phyloP scores from a whole-genome alignment of 768 basidiomycete species.

The Leucocoprinus leucothites region DNA sequence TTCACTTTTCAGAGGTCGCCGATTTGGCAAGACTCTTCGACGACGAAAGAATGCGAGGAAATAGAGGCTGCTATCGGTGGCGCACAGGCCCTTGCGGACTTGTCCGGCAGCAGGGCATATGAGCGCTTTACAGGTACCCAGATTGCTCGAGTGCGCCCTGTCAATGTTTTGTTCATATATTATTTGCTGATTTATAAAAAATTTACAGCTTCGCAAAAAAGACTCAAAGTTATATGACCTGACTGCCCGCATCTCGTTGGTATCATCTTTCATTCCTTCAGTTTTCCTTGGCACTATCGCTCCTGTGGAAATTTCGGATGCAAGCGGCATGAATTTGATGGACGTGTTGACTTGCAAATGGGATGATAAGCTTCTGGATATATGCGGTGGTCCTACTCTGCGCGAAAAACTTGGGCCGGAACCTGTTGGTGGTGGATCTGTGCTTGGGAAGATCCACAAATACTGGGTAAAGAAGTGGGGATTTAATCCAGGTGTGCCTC shows the following conservation, averaged over 20 bases:
- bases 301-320: constrained; percentile 84
- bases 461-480: constrained; percentile 82
- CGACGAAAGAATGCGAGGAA: constrained; percentile 66
- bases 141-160: constrained; percentile 59
- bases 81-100: constrained; percentile 63
- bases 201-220: constrained; percentile 50
- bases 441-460: constrained; percentile 57
- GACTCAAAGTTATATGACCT: constrained; percentile 51
- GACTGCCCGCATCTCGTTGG: constrained; percentile 71
- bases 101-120: constrained; percentile 82
- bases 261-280: constrained; percentile 81
- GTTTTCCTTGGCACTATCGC: constrained; percentile 77
- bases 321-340: constrained; percentile 91
- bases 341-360: constrained; percentile 70
- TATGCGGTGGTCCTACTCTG: constrained; percentile 67
- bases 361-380: constrained; percentile 63
- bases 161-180: not conserved
- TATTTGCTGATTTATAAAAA: constrained; percentile 4
- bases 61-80: constrained; percentile 71
- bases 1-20: constrained; percentile 70
- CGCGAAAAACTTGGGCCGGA: constrained; percentile 71
- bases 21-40: constrained; percentile 93
- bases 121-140: constrained; percentile 88
- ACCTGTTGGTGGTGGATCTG: constrained; percentile 68
- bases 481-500: constrained; percentile 54